Base-by-base conservation (phyloP, 2,329 filamentous ascomycete genomes). In the Clonostachys sp. region DNA sequence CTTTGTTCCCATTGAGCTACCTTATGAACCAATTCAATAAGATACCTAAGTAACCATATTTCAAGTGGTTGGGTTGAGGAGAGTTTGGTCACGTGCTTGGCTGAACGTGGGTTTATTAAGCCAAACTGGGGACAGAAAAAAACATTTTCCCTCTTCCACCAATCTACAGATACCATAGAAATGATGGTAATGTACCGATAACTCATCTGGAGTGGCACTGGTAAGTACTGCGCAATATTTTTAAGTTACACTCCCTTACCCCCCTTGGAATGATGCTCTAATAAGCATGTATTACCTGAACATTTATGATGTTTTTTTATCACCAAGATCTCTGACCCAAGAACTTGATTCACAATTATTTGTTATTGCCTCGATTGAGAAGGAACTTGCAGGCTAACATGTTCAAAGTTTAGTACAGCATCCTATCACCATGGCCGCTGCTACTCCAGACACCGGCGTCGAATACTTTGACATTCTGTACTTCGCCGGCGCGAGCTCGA, bases 381-480 rank as follows among this genome's bases (percentile, higher is more conserved):
- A 30, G 47, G 48, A 38, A 53, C n/a, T 44, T 38, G 41, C 34
- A 39, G 42, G 39, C 34, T 30, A 44, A 44, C 42, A 30, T 14
- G 24, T 14, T 36, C 33, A 51, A 41, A 24, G 42, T 12, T 38
- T 44, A 35, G 18, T 39, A 41, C 44, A 30, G 8, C 24, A 30
- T 10, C 24, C 24, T 30, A 30, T 30, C 9, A 30, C 9, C 24
- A 30, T 30, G 24, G 24, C 24, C 24, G 24, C 61, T 12, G 60
- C 66, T 33, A 54, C 64, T 2, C 60, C 73, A 0, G 78, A 74
- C 51, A 65, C 78, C 12, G 80, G 81, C 1, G 53, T 70, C 41
- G 84, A 78, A n/a, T 78, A 88, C 54, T 95, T 94, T 70, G 87
- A 78, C 48, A 71, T 95, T 42, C 80, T 94, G 47, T 95, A 92